phyloP scores from a whole-genome alignment of 768 basidiomycete genomes.

The Wakefieldia striispora region DNA sequence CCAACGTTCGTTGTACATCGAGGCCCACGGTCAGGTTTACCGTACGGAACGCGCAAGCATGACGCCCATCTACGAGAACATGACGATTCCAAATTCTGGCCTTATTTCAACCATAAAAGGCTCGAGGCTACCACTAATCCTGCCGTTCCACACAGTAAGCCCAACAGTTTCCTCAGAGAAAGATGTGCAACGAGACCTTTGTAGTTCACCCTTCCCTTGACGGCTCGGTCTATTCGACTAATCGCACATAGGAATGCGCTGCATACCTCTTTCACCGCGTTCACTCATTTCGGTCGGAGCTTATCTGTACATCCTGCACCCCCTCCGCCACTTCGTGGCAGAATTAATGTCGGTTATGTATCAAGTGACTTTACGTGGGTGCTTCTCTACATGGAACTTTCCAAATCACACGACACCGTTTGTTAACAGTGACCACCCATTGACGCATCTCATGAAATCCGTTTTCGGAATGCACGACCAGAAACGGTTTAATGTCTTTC shows the following conservation, averaged over 20 bases:
- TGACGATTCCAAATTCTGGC: constrained; percentile 16
- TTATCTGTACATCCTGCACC: constrained; percentile 40
- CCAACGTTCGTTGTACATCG: constrained; percentile 44
- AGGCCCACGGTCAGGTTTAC: constrained; percentile 32
- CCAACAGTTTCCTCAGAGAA: not conserved
- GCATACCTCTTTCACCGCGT: constrained; percentile 41
- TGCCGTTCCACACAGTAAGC: constrained; percentile 50
- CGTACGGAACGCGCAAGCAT: constrained; percentile 12
- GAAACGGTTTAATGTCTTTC: constrained; percentile 39
- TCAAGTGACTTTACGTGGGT: constrained; percentile 47
- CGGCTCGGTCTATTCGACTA: constrained; percentile 40
- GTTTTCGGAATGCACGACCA: constrained; percentile 45
- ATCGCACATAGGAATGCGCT: constrained; percentile 49
- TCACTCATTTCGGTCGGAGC: constrained; percentile 31
- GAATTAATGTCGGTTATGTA: constrained; percentile 48
- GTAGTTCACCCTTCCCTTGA: constrained; percentile 47
- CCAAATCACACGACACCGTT: not conserved
- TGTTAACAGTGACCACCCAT: constrained; percentile 43
- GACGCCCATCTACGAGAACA: constrained; percentile 7
- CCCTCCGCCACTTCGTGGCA: constrained; percentile 37
- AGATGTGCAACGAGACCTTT: not conserved
- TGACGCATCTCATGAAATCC: constrained; percentile 52
- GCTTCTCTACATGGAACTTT: not conserved
- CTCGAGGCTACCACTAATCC: constrained; percentile 38
- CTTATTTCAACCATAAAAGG: constrained; percentile 25